phyloP scores from a whole-genome alignment of 495 filamentous ascomycete genomes.

The Neurospora terricola region DNA sequence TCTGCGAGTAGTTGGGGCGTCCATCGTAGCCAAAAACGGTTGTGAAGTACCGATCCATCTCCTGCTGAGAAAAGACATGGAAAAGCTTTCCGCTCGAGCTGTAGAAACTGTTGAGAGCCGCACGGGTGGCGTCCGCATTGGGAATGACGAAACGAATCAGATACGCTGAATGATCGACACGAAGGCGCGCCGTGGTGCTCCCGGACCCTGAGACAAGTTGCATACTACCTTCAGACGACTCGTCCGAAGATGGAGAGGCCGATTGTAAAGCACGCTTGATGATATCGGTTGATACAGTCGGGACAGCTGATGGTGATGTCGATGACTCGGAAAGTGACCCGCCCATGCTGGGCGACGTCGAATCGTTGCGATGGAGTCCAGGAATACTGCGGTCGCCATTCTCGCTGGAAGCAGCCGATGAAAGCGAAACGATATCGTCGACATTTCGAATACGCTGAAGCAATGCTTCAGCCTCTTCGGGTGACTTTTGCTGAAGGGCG shows the following conservation, averaged over 20 bases:
- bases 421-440: slow-evolving; percentile 2
- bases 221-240: neutral
- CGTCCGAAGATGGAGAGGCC: neutral
- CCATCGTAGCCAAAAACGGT: slow-evolving; percentile 11
- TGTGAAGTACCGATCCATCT: slow-evolving; percentile 7
- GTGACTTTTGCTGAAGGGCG: slow-evolving; percentile 12
- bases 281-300: neutral
- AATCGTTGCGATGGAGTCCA: neutral
- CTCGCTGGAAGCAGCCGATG: neutral
- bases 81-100: slow-evolving; percentile 21
- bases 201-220: neutral
- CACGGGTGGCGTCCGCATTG: slow-evolving; percentile 8
- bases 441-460: slow-evolving; percentile 10
- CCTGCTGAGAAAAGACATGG: slow-evolving; percentile 17
- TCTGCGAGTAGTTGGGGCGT: slow-evolving; percentile 1
- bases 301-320: neutral
- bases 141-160: slow-evolving; percentile 13
- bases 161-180: neutral
- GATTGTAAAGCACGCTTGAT: neutral
- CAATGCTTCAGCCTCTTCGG: slow-evolving; percentile 14
- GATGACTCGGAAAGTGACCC: neutral
- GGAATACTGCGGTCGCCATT: neutral
- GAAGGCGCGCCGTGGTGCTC: neutral
- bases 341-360: neutral
- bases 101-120: slow-evolving; percentile 23